Evolutionary conservation across 2,329 filamentous ascomycete genomes (phyloP).

Genomic region (Polytolypa hystricis): DNA sequence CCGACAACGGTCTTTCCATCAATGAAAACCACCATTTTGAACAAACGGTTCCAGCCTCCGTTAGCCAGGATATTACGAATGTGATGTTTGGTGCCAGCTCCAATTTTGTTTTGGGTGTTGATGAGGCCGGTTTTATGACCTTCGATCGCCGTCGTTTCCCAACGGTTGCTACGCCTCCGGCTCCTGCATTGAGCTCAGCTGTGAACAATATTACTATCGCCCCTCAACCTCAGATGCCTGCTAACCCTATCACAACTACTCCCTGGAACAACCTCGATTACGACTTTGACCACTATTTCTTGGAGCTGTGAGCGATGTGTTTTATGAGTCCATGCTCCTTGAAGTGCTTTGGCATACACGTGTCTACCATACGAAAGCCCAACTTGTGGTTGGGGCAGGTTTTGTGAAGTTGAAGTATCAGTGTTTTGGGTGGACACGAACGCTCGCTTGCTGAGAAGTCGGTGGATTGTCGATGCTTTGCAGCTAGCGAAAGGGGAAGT

Average conservation of each 20-base stretch:
- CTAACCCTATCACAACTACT: not conserved
- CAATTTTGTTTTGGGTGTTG: conserved; percentile 7
- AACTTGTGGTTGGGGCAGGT: too few species aligned
- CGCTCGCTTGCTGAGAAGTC: too few species aligned
- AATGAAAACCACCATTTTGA: not conserved
- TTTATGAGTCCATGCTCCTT: too few species aligned
- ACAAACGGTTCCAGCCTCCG: not conserved
- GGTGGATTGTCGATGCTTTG: too few species aligned
- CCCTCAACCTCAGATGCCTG: not conserved
- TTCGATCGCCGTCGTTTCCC: conserved; percentile 5
- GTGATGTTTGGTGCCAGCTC: conserved; percentile 4
- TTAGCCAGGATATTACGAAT: conserved; percentile 3
- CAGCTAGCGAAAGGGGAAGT: too few species aligned
- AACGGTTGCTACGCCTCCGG: not conserved
- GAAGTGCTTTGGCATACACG: too few species aligned
- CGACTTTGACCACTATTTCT: conserved; percentile 10
- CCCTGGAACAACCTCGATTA: conserved; percentile 8
- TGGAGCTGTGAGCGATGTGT: conserved; percentile 2
- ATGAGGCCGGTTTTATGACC: conserved; percentile 5
- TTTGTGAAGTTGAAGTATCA: too few species aligned
- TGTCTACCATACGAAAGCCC: too few species aligned
- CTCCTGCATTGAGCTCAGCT: not conserved
- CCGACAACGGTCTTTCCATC: not conserved
- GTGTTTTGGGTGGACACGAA: too few species aligned
- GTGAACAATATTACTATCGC: not conserved